Evolutionary conservation across 345 rosid species (phyloP).

Genomic region (Dovyalis caffra): DNA sequence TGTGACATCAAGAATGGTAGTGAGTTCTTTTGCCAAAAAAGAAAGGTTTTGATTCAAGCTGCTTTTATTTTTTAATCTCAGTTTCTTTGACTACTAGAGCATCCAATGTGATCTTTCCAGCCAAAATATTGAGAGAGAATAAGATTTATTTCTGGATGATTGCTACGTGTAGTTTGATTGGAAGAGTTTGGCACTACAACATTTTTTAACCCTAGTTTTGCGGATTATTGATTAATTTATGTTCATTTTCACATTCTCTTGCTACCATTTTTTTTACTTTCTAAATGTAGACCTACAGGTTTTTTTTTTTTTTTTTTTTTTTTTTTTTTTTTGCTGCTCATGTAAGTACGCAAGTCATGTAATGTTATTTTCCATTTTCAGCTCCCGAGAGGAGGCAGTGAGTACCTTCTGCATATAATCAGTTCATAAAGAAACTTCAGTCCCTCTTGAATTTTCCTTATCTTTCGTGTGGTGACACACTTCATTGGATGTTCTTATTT

Average conservation of each 20-base stretch:
- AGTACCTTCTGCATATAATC: conserved; percentile 96
- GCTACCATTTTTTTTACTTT: too few relatives aligned
- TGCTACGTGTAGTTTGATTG: too few relatives aligned
- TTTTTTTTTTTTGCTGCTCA: too few relatives aligned
- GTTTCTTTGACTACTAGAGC: neutral
- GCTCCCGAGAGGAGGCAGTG: conserved; percentile 99
- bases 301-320: neutral
- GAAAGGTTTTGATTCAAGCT: neutral
- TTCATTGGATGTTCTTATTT: neutral
- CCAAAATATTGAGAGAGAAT: too few relatives aligned
- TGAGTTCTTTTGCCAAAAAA: too few relatives aligned
- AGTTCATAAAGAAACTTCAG: conserved; percentile 81
- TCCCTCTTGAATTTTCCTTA: neutral
- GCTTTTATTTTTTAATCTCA: neutral
- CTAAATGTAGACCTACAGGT: neutral
- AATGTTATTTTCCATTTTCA: conserved; percentile 40
- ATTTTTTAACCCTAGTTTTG: too few relatives aligned
- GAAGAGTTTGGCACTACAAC: too few relatives aligned
- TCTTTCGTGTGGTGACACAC: neutral
- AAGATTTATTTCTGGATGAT: too few relatives aligned
- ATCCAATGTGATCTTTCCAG: neutral
- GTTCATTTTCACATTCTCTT: neutral
- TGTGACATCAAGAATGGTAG: neutral
- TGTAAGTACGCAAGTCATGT: too few relatives aligned
- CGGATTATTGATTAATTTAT: neutral